Conservation (phyloP, 2,329 filamentous ascomycete species). For the Xylaria sp. region DNA sequence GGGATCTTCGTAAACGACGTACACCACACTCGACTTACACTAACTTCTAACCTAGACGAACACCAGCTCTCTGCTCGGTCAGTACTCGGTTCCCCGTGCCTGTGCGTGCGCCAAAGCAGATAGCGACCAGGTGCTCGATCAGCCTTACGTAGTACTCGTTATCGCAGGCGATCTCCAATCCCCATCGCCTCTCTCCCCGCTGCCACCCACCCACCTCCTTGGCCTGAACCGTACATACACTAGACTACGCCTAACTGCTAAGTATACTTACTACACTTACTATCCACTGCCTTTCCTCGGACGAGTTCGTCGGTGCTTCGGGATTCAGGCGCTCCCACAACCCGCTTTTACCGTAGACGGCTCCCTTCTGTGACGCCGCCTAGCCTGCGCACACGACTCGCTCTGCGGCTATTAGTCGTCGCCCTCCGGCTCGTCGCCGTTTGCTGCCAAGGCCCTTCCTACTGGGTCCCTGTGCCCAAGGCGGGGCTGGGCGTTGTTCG, state of each 20-base stretch:
- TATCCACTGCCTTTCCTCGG: background rate
- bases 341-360: slow-evolving; percentile 32
- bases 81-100: background rate
- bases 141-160: slow-evolving; percentile 17
- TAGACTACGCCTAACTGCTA: too few species aligned
- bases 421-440: slow-evolving; percentile 17
- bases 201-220: background rate
- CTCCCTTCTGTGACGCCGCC: slow-evolving; percentile 9
- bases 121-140: slow-evolving; percentile 2
- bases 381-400: background rate
- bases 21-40: background rate
- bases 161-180: background rate
- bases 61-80: slow-evolving; percentile 10
- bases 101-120: slow-evolving; percentile 26
- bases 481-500: slow-evolving; percentile 32
- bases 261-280: background rate
- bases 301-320: slow-evolving; percentile 30
- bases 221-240: background rate
- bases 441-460: slow-evolving; percentile 21
- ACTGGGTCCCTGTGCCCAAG: slow-evolving; percentile 24
- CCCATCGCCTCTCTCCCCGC: background rate
- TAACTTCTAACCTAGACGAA: background rate
- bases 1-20: slow-evolving; percentile 31
- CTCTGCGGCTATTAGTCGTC: slow-evolving; percentile 7
- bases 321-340: slow-evolving; percentile 20